Evolutionary conservation across 768 basidiomycete genomes (phyloP).

Genomic region (Hortiboletus flavorubellus): DNA sequence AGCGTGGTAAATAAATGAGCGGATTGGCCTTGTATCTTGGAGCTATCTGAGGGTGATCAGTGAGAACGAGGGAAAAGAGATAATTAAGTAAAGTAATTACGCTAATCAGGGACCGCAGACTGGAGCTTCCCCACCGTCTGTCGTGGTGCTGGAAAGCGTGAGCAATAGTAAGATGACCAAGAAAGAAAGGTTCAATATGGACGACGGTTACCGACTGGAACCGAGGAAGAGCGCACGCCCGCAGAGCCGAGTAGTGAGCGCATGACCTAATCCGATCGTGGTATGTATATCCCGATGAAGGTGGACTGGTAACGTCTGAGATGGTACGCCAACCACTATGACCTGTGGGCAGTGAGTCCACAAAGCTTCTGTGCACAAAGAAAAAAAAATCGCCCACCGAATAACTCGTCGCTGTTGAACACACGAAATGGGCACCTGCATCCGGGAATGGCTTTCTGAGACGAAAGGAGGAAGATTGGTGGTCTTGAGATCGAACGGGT

Average conservation of each 20-base stretch:
- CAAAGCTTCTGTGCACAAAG: neutral
- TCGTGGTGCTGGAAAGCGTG: constrained; percentile 36
- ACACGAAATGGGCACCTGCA: constrained; percentile 56
- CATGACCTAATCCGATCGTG: neutral
- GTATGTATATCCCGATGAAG: constrained; percentile 40
- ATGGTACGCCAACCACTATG: constrained; percentile 20
- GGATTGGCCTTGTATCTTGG: constrained; percentile 16
- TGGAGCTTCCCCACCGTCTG: constrained; percentile 26
- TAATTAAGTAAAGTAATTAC: constrained; percentile 10
- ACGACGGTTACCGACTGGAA: constrained; percentile 52
- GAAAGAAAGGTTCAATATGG: constrained; percentile 43
- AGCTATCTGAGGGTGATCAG: constrained; percentile 6
- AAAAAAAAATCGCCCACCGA: constrained; percentile 6
- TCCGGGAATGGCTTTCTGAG: too few species aligned
- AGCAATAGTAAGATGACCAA: constrained; percentile 31
- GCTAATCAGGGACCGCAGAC: constrained; percentile 34
- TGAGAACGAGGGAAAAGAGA: constrained; percentile 1
- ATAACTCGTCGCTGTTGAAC: constrained; percentile 2
- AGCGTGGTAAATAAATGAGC: constrained; percentile 41
- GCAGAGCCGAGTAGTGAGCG: neutral
- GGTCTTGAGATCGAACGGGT: too few species aligned
- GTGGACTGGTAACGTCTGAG: constrained; percentile 39
- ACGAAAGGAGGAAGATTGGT: too few species aligned
- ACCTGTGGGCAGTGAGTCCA: neutral
- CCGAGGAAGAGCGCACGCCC: constrained; percentile 44